Evolutionary conservation across 2,329 filamentous ascomycete species (phyloP).

Genomic region (Aspergillus chevalieri): DNA sequence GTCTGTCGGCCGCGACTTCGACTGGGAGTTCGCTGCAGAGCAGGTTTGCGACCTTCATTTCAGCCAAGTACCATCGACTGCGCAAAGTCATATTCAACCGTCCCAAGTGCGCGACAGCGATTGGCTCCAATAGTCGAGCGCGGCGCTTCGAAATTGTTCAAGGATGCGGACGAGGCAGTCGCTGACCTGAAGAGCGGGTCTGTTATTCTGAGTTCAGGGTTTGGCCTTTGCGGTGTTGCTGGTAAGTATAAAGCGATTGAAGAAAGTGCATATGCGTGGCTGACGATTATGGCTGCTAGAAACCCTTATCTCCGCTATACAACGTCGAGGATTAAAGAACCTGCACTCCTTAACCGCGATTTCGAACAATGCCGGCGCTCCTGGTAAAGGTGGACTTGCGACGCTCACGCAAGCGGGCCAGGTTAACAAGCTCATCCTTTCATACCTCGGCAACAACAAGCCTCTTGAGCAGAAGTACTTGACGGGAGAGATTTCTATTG

Average conservation of each 20-base stretch:
- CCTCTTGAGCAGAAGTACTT: slow-evolving; percentile 68
- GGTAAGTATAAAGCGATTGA: slow-evolving; percentile 38
- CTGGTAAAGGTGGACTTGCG: slow-evolving; percentile 62
- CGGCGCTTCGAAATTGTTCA: slow-evolving; percentile 32
- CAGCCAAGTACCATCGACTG: slow-evolving; percentile 1
- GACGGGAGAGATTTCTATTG: slow-evolving; percentile 65
- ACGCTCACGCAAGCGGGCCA: slow-evolving; percentile 64
- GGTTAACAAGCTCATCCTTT: slow-evolving; percentile 65
- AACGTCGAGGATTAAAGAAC: slow-evolving; percentile 51
- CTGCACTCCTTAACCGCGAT: slow-evolving; percentile 62
- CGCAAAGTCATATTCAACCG: slow-evolving; percentile 16
- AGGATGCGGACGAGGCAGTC: slow-evolving; percentile 59
- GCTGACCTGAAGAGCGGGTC: slow-evolving; percentile 64
- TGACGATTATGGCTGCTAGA: slow-evolving; percentile 39
- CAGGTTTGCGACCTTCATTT: slow-evolving; percentile 8
- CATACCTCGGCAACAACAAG: slow-evolving; percentile 73
- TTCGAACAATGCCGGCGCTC: slow-evolving; percentile 72
- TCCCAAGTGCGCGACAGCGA: slow-evolving; percentile 8
- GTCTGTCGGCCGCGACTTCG: slow-evolving; percentile 17
- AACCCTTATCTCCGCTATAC: slow-evolving; percentile 65
- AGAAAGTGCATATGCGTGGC: not conserved
- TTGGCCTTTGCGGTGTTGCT: slow-evolving; percentile 74
- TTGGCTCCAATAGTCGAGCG: slow-evolving; percentile 24
- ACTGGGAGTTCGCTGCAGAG: slow-evolving; percentile 11
- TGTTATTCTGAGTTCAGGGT: slow-evolving; percentile 68